These are phyloP conservation scores for Bonia amplexicaulis DNA, from an alignment of 176 grass and related monocot species.

Conservation along the genomic window DNA sequence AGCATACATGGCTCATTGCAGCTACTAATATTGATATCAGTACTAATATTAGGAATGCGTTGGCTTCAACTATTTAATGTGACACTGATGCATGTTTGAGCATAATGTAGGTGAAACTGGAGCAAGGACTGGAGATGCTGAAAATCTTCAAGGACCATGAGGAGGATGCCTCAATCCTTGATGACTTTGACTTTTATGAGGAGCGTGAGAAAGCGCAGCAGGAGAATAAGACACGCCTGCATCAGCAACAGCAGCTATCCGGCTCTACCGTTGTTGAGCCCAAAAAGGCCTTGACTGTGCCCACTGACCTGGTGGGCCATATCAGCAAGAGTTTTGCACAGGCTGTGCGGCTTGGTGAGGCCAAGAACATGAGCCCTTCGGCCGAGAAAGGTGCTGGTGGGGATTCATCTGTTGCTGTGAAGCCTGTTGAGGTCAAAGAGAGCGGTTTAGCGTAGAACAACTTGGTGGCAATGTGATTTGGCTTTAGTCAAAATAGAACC, in stretches of 20 bases:
- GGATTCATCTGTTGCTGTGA: constrained; percentile 13
- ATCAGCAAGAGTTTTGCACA: constrained; percentile 60
- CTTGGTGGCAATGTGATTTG: neutral
- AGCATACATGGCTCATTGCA: neutral
- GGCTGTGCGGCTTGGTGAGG: constrained; percentile 49
- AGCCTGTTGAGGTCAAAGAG: constrained; percentile 26
- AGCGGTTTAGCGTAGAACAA: constrained; percentile 7
- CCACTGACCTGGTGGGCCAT: constrained; percentile 38
- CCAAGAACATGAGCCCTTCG: constrained; percentile 17
- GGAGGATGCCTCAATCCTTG: constrained; percentile 55
- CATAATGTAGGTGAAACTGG: constrained; percentile 54
- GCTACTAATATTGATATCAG: neutral
- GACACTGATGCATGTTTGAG: neutral
- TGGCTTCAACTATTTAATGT: neutral
- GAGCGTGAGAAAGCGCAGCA: constrained; percentile 61
- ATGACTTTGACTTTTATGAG: constrained; percentile 73
- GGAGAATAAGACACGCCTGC: constrained; percentile 54
- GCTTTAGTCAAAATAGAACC: constrained; percentile 2
- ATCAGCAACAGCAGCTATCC: constrained; percentile 42
- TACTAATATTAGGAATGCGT: neutral
- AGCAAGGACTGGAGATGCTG: constrained; percentile 71
- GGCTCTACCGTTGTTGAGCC: constrained; percentile 33
- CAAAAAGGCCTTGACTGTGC: constrained; percentile 33
- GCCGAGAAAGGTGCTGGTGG: constrained; percentile 18
- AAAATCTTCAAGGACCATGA: constrained; percentile 61